Evolutionary conservation across 1,284 basidiomycete genomes (phyloP).

Genomic region (Trichosporon sp.): DNA sequence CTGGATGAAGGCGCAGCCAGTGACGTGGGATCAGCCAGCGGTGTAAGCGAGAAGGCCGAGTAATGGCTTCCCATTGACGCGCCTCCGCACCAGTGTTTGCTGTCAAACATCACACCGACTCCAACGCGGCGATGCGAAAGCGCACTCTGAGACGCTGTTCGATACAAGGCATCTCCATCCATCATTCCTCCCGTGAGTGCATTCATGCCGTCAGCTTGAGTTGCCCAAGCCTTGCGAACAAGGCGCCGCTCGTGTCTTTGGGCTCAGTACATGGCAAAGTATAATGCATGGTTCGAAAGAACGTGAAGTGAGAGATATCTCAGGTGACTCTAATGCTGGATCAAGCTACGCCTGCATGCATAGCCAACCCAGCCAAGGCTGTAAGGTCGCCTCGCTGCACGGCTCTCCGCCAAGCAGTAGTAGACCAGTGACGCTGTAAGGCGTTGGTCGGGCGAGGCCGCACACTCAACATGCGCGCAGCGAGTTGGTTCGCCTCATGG

Average conservation of each 20-base stretch:
- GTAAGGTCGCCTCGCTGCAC: too few relatives aligned
- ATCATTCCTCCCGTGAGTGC: too few relatives aligned
- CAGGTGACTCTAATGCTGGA: not conserved
- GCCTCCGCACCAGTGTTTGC: not conserved
- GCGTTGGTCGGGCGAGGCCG: not conserved
- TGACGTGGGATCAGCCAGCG: not conserved
- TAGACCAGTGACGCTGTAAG: too few relatives aligned
- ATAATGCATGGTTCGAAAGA: not conserved
- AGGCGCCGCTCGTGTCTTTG: too few relatives aligned
- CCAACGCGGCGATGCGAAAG: not conserved
- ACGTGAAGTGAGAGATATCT: not conserved
- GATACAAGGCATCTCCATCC: too few relatives aligned
- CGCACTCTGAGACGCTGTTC: too few relatives aligned
- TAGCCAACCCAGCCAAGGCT: too few relatives aligned
- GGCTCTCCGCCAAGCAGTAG: too few relatives aligned
- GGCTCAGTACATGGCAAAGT: not conserved
- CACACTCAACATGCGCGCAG: not conserved
- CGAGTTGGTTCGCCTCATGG: conserved; percentile 10
- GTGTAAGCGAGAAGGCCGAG: conserved; percentile 6
- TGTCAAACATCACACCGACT: not conserved
- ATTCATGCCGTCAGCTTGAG: too few relatives aligned
- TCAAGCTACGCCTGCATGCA: not conserved
- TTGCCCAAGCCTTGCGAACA: too few relatives aligned
- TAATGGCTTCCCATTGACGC: not conserved
- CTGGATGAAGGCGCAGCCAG: not conserved